Percentiles rank a stretch among this genome's conserved stretches.
phyloP scores from a whole-genome alignment of 75 land plant species.

The Picea glauca region DNA sequence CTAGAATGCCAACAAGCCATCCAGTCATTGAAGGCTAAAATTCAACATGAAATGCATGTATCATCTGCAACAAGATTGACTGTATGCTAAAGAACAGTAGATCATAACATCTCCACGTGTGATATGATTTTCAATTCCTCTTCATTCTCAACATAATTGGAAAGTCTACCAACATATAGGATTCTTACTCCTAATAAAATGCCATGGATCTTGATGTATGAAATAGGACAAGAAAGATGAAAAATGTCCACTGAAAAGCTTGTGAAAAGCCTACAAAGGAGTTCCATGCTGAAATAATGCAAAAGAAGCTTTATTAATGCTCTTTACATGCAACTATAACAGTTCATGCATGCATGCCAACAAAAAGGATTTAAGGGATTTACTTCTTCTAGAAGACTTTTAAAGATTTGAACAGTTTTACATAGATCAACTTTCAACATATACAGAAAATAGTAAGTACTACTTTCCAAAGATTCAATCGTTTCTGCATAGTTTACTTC shows the following conservation, averaged over 20 bases:
- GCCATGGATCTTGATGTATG: background rate
- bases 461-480: slow-evolving; percentile 77
- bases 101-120: background rate
- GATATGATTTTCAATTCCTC: background rate
- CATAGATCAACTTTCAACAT: background rate
- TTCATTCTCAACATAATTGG: background rate
- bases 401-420: slow-evolving; percentile 1
- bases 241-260: background rate
- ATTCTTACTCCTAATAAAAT: background rate
- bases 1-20: slow-evolving; percentile 27
- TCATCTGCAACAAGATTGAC: background rate
- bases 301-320: background rate
- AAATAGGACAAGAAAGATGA: background rate
- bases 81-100: background rate
- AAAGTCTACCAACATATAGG: background rate
- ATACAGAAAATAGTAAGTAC: slow-evolving; percentile 1
- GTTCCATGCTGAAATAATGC: background rate
- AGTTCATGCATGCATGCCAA: background rate
- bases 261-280: background rate
- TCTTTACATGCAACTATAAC: background rate
- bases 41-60: background rate
- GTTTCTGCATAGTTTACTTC: slow-evolving; percentile 86
- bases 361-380: background rate
- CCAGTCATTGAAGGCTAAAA: background rate
- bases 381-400: background rate